phyloP scores from a whole-genome alignment of 164 flowering plant genomes.

The Tinospora cordifolia region DNA sequence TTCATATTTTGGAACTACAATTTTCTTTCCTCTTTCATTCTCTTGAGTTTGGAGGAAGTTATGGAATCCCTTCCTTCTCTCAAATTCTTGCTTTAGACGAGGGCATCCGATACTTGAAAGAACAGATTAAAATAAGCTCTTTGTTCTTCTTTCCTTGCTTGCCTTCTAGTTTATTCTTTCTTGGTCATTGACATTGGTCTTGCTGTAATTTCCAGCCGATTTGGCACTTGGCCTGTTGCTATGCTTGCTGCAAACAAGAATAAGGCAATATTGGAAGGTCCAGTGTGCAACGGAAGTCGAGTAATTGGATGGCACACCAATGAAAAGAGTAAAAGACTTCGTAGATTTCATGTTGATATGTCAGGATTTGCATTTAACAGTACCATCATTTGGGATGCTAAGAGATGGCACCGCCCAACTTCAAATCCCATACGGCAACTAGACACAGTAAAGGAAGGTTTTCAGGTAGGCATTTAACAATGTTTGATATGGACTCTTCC shows the following conservation, averaged over 20 bases:
- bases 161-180: background rate
- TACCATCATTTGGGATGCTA: slow-evolving; percentile 88
- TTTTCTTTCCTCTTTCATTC: background rate
- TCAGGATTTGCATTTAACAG: slow-evolving; percentile 99
- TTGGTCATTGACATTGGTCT: background rate
- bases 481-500: background rate
- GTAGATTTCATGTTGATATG: slow-evolving; percentile 96
- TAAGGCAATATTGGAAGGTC: slow-evolving; percentile 86
- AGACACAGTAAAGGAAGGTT: slow-evolving; percentile 88
- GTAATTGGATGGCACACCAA: slow-evolving; percentile 98
- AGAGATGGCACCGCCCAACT: slow-evolving; percentile 68
- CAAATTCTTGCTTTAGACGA: background rate
- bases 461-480: slow-evolving; percentile 45
- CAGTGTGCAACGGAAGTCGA: slow-evolving; percentile 85
- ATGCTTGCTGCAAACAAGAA: slow-evolving; percentile 87
- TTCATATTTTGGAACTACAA: too few relatives aligned
- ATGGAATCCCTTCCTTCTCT: background rate
- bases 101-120: too few relatives aligned
- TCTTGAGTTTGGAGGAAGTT: background rate
- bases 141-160: background rate
- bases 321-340: slow-evolving; percentile 82
- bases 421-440: slow-evolving; percentile 58
- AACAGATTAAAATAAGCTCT: background rate
- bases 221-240: slow-evolving; percentile 98
- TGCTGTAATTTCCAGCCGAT: slow-evolving; percentile 41